Conservation (phyloP, 1,284 basidiomycete genomes). For the Golubevia sp. region DNA sequence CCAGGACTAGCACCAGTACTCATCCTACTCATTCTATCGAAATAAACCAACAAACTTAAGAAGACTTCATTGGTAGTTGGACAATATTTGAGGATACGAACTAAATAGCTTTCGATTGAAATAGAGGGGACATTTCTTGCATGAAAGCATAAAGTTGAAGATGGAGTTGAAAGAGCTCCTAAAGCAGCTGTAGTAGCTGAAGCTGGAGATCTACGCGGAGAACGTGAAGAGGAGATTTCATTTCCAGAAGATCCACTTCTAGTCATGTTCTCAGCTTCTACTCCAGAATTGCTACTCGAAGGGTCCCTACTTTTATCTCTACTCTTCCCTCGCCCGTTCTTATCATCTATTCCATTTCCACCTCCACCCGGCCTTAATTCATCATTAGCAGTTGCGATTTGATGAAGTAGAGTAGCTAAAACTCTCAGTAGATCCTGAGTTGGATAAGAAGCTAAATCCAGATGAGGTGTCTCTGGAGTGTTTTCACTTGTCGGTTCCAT, state of each 20-base stretch:
- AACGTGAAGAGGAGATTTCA: neutral
- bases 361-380: slow-evolving; percentile 45
- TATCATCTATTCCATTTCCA: neutral
- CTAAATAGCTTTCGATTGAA: slow-evolving; percentile 88
- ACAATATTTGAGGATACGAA: slow-evolving; percentile 96
- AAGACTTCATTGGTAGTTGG: slow-evolving; percentile 98
- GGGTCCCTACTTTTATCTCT: slow-evolving; percentile 7
- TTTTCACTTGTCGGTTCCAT: too few species aligned
- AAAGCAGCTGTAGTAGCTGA: slow-evolving; percentile 75
- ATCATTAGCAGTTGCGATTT: slow-evolving; percentile 92
- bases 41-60: slow-evolving; percentile 89
- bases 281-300: neutral
- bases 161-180: slow-evolving; percentile 75
- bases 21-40: slow-evolving; percentile 75
- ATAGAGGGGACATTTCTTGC: slow-evolving; percentile 94
- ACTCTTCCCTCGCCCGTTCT: slow-evolving; percentile 9
- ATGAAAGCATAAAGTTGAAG: slow-evolving; percentile 88
- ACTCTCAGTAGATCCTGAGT: slow-evolving; percentile 76
- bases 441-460: slow-evolving; percentile 68
- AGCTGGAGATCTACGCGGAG: slow-evolving; percentile 12
- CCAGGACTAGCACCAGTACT: neutral
- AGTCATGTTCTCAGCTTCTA: neutral
- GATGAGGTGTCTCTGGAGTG: slow-evolving; percentile 47
- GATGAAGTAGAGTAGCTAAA: slow-evolving; percentile 84
- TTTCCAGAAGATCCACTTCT: neutral